A percentile compares a stretch with the other conserved stretches of the same genome.
phyloP scores from a whole-genome alignment of 257 asterid genomes.

The Salvia miltiorrhiza region DNA sequence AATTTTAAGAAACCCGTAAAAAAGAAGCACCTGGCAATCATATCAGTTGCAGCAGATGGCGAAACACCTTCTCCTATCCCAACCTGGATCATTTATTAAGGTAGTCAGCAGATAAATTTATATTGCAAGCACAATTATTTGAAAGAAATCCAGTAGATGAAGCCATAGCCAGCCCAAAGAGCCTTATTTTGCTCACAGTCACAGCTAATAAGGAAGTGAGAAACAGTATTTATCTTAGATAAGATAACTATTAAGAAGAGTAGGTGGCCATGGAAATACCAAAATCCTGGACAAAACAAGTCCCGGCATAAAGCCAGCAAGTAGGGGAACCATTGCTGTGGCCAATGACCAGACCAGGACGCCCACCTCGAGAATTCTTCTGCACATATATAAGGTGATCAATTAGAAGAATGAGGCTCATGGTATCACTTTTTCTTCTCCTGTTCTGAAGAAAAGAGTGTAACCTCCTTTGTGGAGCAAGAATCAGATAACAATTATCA shows the following conservation, averaged over 20 bases:
- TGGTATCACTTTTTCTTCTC: neutral
- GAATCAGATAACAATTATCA: neutral
- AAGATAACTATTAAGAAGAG: neutral
- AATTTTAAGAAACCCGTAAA: constrained; percentile 13
- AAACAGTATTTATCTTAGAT: neutral
- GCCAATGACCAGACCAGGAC: constrained; percentile 90
- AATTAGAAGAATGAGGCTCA: constrained; percentile 5
- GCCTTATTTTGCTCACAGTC: neutral
- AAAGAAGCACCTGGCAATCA: constrained; percentile 79
- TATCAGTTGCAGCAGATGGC: constrained; percentile 97
- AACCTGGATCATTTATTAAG: constrained; percentile 47
- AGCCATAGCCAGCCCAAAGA: neutral
- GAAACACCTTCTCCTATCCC: constrained; percentile 99
- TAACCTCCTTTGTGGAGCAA: constrained; percentile 9
- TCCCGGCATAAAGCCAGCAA: constrained; percentile 92
- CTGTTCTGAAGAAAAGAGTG: neutral
- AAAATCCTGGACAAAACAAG: constrained; percentile 77
- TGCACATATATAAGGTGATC: constrained; percentile 36
- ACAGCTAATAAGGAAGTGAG: neutral
- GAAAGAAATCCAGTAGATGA: neutral
- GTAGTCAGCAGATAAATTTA: neutral
- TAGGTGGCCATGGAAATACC: constrained; percentile 42
- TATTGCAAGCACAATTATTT: neutral
- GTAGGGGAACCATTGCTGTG: constrained; percentile 77
- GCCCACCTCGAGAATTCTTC: constrained; percentile 83